phyloP scores from a whole-genome alignment of 345 rosid species.

The Bruguiera parviflora region DNA sequence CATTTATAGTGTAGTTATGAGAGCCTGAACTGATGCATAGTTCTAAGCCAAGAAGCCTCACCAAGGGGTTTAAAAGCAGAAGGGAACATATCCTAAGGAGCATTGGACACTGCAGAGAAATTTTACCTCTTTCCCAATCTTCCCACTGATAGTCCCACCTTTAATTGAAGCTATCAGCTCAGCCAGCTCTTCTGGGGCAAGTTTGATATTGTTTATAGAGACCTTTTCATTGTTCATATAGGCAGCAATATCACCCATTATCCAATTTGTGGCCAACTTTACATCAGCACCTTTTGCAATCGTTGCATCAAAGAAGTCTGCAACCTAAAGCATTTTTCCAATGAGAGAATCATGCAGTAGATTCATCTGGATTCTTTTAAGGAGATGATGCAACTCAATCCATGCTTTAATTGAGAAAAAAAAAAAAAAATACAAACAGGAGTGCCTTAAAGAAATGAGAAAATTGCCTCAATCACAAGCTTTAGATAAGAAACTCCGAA shows the following conservation, averaged over 20 bases:
- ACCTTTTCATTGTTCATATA: slow-evolving; percentile 80
- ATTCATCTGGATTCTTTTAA: slow-evolving; percentile 6
- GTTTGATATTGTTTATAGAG: slow-evolving; percentile 67
- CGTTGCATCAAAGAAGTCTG: slow-evolving; percentile 77
- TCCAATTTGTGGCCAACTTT: slow-evolving; percentile 80
- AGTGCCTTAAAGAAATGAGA: background rate
- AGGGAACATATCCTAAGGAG: background rate
- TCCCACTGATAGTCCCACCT: slow-evolving; percentile 87
- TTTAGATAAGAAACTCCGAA: background rate
- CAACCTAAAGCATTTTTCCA: slow-evolving; percentile 53
- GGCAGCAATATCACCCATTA: slow-evolving; percentile 92
- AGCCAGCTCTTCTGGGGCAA: slow-evolving; percentile 68
- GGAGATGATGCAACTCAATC: background rate
- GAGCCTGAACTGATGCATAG: background rate
- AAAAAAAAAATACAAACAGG: background rate
- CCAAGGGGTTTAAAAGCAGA: background rate
- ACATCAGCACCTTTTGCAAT: slow-evolving; percentile 72
- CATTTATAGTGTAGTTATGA: background rate
- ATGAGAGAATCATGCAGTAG: background rate
- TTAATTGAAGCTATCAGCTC: slow-evolving; percentile 83
- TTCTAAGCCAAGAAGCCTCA: background rate
- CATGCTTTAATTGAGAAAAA: slow-evolving; percentile 3
- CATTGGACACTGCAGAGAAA: slow-evolving; percentile 1
- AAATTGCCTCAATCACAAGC: background rate
- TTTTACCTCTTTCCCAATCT: slow-evolving; percentile 87